These are phyloP conservation scores for Hura crepitans DNA, from an alignment of 441 rosid species.

Conservation along the genomic window DNA sequence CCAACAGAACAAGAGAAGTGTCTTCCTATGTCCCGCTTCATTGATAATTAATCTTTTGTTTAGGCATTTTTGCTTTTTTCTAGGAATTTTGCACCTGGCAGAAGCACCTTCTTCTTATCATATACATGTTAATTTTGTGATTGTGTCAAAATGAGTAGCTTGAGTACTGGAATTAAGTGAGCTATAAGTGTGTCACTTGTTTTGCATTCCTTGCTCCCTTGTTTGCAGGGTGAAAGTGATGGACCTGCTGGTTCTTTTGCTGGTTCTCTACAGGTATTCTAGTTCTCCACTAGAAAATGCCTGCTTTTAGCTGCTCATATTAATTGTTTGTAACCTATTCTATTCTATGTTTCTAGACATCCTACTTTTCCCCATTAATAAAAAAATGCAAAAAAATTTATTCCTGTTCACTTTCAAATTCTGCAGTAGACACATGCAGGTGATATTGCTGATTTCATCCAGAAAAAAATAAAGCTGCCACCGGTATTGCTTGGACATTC, in stretches of 20 bases:
- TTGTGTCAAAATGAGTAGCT: background rate
- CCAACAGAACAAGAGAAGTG: background rate
- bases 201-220: constrained; percentile 11
- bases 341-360: background rate
- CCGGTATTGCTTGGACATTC: constrained; percentile 87
- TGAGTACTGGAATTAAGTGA: constrained; percentile 6
- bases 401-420: constrained; percentile 22
- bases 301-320: constrained; percentile 16
- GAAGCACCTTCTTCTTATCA: background rate
- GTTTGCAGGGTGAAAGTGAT: constrained; percentile 81
- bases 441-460: constrained; percentile 69
- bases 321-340: constrained; percentile 1
- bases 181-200: constrained; percentile 8
- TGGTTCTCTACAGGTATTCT: constrained; percentile 69
- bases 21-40: background rate
- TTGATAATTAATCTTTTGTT: background rate
- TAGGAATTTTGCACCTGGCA: background rate
- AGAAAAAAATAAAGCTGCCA: constrained; percentile 43
- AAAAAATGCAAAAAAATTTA: constrained; percentile 11
- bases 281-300: constrained; percentile 9
- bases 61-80: background rate
- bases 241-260: constrained; percentile 55
- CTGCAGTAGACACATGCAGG: constrained; percentile 84
- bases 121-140: background rate
- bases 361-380: background rate